Conservation (phyloP, 106 monocot genomes). For the Apostasia shenzhenica region DNA sequence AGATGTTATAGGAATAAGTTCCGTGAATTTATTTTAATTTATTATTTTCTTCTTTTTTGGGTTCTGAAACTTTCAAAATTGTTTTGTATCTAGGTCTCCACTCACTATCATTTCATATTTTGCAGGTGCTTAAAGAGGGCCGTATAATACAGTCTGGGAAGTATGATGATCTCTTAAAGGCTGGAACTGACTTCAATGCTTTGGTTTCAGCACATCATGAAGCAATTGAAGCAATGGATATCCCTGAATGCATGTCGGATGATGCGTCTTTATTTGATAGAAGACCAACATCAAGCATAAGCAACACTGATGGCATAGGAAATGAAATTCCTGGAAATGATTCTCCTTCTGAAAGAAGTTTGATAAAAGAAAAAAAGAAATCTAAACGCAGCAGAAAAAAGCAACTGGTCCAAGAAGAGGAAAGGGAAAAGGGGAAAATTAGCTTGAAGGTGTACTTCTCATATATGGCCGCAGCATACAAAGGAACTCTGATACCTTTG, state of each 20-base stretch:
- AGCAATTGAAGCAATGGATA: slow-evolving; percentile 94
- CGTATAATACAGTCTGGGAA: slow-evolving; percentile 84
- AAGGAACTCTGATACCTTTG: slow-evolving; percentile 78
- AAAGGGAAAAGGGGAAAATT: slow-evolving; percentile 79
- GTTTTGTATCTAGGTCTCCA: slow-evolving; percentile 1
- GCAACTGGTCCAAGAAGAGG: slow-evolving; percentile 88
- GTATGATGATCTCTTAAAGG: slow-evolving; percentile 89
- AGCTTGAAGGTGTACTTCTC: slow-evolving; percentile 85
- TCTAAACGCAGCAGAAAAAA: slow-evolving; percentile 58
- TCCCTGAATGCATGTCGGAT: slow-evolving; percentile 43
- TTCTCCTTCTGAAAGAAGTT: slow-evolving; percentile 28
- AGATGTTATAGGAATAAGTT: too few relatives aligned
- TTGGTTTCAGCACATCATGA: slow-evolving; percentile 96
- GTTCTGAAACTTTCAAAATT: neutral
- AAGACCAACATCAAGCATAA: slow-evolving; percentile 34
- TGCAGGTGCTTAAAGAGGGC: slow-evolving; percentile 90
- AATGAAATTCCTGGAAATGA: slow-evolving; percentile 31
- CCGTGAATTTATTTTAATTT: too few relatives aligned
- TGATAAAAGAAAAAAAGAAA: slow-evolving; percentile 87
- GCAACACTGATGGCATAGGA: slow-evolving; percentile 36
- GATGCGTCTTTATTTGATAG: slow-evolving; percentile 17
- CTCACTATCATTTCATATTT: neutral
- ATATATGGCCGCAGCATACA: slow-evolving; percentile 97
- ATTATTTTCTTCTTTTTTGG: too few relatives aligned
- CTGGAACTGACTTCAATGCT: slow-evolving; percentile 91